Conservation (phyloP, 1,284 basidiomycete species). For the Phaffia rhodozyma region DNA sequence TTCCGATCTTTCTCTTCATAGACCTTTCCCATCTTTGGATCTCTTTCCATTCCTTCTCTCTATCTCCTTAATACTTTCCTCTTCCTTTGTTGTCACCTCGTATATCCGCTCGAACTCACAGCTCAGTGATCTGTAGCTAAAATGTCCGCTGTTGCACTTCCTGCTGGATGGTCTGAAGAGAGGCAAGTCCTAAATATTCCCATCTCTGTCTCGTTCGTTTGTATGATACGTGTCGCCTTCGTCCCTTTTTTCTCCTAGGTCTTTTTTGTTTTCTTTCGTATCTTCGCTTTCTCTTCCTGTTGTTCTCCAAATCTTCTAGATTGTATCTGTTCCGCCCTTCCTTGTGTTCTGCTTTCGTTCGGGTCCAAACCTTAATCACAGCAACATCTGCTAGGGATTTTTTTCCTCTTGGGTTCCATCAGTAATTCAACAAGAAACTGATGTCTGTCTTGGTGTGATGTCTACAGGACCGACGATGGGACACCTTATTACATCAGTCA, state of each 20-base stretch:
- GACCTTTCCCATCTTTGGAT: neutral
- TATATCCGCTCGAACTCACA: neutral
- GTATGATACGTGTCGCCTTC: neutral
- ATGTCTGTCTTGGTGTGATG: too few species aligned
- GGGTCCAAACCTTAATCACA: neutral
- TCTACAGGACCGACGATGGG: constrained; percentile 11
- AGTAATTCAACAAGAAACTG: too few species aligned
- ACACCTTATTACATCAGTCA: constrained; percentile 18
- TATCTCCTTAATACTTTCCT: neutral
- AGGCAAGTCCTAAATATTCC: neutral
- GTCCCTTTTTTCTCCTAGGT: neutral
- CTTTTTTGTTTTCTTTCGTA: neutral
- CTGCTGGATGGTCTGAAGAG: constrained; percentile 14
- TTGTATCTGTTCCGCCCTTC: neutral
- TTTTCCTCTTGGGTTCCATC: neutral
- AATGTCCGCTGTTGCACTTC: constrained; percentile 8
- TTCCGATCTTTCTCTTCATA: neutral
- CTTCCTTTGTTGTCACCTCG: neutral
- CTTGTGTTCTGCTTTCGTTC: neutral
- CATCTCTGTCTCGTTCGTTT: neutral
- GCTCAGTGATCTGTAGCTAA: neutral
- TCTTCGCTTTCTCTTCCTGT: too few species aligned
- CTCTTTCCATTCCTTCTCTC: neutral
- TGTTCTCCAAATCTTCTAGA: neutral
- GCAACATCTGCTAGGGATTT: neutral